A percentile compares a stretch with the other conserved stretches of the same genome.
Conservation (phyloP, 306 rosid genomes). For the Pyrus pyrifolia region DNA sequence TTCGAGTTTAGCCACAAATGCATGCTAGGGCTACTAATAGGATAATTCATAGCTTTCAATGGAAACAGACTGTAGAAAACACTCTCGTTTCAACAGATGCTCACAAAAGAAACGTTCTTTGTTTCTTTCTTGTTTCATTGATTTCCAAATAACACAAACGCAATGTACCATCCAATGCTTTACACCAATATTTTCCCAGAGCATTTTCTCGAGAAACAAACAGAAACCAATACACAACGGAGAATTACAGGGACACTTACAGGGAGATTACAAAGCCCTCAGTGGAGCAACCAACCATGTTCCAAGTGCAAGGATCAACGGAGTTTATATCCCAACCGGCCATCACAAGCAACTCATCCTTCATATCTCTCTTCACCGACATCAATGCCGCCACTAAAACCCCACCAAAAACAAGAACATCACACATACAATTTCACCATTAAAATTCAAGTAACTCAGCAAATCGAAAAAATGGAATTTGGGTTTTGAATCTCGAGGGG, state of each 20-base stretch:
- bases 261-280: slow-evolving; percentile 75
- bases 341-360: slow-evolving; percentile 53
- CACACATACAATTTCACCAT: neutral
- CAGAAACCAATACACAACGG: neutral
- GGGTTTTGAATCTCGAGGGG: slow-evolving; percentile 7
- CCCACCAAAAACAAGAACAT: slow-evolving; percentile 1
- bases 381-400: slow-evolving; percentile 85
- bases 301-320: slow-evolving; percentile 97
- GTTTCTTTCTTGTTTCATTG: neutral
- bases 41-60: neutral
- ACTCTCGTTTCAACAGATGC: neutral
- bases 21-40: neutral
- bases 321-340: slow-evolving; percentile 90
- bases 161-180: too few relatives aligned
- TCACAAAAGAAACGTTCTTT: too few relatives aligned
- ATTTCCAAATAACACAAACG: neutral
- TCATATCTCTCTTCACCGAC: slow-evolving; percentile 78
- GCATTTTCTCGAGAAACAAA: neutral
- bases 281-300: slow-evolving; percentile 75
- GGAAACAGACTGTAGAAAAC: neutral
- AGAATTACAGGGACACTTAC: slow-evolving; percentile 38
- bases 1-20: slow-evolving; percentile 5
- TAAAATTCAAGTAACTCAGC: neutral
- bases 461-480: neutral
- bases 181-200: neutral